Conservation (phyloP, 371 early-diverging fungal species). For the Syncephalastrum contaminatum region DNA sequence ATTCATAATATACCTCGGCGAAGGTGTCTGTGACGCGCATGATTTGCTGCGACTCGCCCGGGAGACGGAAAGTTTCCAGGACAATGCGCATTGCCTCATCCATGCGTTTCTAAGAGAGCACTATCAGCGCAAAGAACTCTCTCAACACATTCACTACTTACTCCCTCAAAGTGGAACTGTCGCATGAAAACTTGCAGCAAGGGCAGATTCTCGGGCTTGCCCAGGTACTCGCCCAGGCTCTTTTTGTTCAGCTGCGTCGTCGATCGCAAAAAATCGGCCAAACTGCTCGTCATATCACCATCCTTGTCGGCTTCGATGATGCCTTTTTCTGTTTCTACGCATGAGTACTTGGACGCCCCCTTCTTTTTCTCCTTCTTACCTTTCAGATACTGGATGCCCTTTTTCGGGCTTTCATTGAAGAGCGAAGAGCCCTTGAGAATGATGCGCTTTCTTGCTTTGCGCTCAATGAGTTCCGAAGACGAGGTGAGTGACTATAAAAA, state of each 20-base stretch:
- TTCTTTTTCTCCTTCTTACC: conserved; percentile 19
- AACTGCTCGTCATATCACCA: conserved; percentile 51
- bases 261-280: conserved; percentile 71
- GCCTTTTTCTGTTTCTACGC: conserved; percentile 33
- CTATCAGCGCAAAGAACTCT: not conserved
- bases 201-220: conserved; percentile 79
- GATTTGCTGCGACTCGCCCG: conserved; percentile 95
- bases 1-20: conserved; percentile 73
- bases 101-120: conserved; percentile 58
- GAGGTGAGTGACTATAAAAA: conserved; percentile 25
- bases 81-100: conserved; percentile 87
- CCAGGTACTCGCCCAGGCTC: conserved; percentile 84
- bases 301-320: conserved; percentile 48
- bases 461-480: conserved; percentile 31
- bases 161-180: conserved; percentile 82
- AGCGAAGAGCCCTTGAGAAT: conserved; percentile 75
- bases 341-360: conserved; percentile 2
- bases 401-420: conserved; percentile 86
- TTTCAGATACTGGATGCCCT: conserved; percentile 74
- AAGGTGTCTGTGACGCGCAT: conserved; percentile 89
- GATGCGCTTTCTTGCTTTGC: conserved; percentile 63
- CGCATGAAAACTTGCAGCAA: conserved; percentile 76
- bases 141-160: conserved; percentile 20
- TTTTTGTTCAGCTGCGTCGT: conserved; percentile 80
- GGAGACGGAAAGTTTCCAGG: conserved; percentile 85